Evolutionary conservation across 2,329 filamentous ascomycete genomes (phyloP).

Genomic region (Fusarium sp.): DNA sequence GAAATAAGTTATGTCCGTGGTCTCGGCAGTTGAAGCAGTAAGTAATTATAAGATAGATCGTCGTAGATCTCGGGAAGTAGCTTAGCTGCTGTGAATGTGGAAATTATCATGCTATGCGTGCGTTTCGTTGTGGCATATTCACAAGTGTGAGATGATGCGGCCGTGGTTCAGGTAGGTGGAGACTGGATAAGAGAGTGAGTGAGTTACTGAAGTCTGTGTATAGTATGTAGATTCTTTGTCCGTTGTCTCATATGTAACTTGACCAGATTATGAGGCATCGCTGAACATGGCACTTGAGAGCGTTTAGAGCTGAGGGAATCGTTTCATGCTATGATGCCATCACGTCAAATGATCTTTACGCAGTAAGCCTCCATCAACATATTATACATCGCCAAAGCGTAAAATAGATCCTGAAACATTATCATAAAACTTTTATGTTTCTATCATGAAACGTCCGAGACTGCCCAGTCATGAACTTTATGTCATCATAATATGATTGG

Average conservation of each 20-base stretch:
- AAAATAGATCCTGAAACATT: not conserved
- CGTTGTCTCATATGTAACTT: not conserved
- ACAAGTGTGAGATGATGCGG: not conserved
- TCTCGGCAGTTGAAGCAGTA: not conserved
- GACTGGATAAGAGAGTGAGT: not conserved
- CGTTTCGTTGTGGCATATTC: not conserved
- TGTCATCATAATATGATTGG: conserved; percentile 15
- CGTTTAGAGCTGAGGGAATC: not conserved
- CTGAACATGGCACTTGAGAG: not conserved
- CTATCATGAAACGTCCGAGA: conserved; percentile 6
- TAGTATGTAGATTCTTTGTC: not conserved
- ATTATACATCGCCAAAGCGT: not conserved
- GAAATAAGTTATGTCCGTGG: not conserved
- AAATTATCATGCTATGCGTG: conserved; percentile 2
- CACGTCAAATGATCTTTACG: not conserved
- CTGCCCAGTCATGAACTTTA: not conserved
- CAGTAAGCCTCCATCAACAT: not conserved
- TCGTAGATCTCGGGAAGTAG: conserved; percentile 18
- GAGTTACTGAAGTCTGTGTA: not conserved
- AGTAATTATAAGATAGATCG: not conserved
- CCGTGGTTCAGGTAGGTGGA: not conserved
- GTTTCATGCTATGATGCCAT: not conserved
- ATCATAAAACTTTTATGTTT: not conserved
- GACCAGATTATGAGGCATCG: not conserved
- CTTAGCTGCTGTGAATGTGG: conserved; percentile 10